phyloP scores from a whole-genome alignment of 306 rosid species.

The Lathyrus sativus region DNA sequence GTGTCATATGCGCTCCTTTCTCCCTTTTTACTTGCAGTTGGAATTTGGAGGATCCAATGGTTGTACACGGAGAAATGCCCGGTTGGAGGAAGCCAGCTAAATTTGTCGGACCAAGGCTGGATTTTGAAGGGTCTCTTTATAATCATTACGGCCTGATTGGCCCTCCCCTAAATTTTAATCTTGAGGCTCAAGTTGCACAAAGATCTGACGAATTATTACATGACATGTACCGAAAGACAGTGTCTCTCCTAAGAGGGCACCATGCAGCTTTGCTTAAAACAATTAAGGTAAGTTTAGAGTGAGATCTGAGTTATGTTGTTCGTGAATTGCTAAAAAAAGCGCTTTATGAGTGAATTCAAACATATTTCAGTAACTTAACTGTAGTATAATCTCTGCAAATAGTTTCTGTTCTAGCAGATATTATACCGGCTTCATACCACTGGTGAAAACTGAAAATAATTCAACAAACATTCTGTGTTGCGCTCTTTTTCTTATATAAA shows the following conservation, averaged over 20 bases:
- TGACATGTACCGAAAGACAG: conserved; percentile 65
- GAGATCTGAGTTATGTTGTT: neutral
- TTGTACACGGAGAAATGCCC: conserved; percentile 91
- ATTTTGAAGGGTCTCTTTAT: conserved; percentile 93
- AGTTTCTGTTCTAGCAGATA: neutral
- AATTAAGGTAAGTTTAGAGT: conserved; percentile 64
- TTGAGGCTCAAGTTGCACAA: conserved; percentile 76
- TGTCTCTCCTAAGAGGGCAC: conserved; percentile 71
- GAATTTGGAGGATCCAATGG: conserved; percentile 97
- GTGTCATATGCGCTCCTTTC: conserved; percentile 30
- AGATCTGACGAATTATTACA: conserved; percentile 75
- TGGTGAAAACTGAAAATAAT: conserved; percentile 22
- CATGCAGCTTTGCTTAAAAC: conserved; percentile 87
- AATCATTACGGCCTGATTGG: conserved; percentile 71
- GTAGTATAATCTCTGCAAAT: conserved; percentile 17
- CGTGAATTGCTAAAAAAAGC: neutral
- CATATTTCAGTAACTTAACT: conserved; percentile 6
- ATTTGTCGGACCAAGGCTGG: conserved; percentile 91
- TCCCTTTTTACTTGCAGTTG: conserved; percentile 55
- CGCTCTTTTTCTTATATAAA: conserved; percentile 20
- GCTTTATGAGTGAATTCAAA: conserved; percentile 1
- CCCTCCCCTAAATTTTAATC: conserved; percentile 80
- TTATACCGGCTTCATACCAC: conserved; percentile 2
- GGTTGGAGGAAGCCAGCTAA: conserved; percentile 78
- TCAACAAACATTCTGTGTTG: conserved; percentile 8